These are phyloP conservation scores for Colletotrichum echinochloae DNA, from an alignment of 2,329 filamentous ascomycete species.

Conservation along the genomic window DNA sequence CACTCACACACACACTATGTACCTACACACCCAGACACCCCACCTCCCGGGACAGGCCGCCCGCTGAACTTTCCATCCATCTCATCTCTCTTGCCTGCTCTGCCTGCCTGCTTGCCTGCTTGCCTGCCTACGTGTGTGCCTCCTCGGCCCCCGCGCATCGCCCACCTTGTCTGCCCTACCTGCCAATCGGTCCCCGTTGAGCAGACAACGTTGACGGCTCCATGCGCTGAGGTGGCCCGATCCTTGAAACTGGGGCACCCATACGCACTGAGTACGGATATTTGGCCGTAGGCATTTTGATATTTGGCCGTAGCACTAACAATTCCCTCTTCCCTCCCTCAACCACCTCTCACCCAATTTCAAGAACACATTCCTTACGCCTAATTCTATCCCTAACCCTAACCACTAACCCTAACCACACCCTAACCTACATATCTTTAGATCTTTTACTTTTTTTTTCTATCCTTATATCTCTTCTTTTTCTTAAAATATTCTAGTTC, in stretches of 20 bases:
- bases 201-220: not conserved
- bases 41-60: slow-evolving; percentile 16
- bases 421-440: too few relatives aligned
- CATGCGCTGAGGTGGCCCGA: not conserved
- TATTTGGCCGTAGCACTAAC: too few relatives aligned
- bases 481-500: too few relatives aligned
- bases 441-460: too few relatives aligned
- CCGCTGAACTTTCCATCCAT: slow-evolving; percentile 24
- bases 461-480: too few relatives aligned
- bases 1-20: not conserved
- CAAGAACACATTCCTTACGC: too few relatives aligned
- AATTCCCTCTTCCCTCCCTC: too few relatives aligned
- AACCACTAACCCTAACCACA: too few relatives aligned
- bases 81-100: slow-evolving; percentile 1
- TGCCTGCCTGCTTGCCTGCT: not conserved
- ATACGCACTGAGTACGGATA: too few relatives aligned
- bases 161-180: not conserved
- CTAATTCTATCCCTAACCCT: too few relatives aligned
- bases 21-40: not conserved
- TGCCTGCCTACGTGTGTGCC: not conserved
- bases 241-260: not conserved
- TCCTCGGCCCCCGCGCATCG: not conserved
- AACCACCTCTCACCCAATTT: too few relatives aligned
- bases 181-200: not conserved
- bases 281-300: too few relatives aligned